These are phyloP conservation scores for Cyclotella atomus DNA, from an alignment of 108 stramenopile genomes.

Conservation along the genomic window DNA sequence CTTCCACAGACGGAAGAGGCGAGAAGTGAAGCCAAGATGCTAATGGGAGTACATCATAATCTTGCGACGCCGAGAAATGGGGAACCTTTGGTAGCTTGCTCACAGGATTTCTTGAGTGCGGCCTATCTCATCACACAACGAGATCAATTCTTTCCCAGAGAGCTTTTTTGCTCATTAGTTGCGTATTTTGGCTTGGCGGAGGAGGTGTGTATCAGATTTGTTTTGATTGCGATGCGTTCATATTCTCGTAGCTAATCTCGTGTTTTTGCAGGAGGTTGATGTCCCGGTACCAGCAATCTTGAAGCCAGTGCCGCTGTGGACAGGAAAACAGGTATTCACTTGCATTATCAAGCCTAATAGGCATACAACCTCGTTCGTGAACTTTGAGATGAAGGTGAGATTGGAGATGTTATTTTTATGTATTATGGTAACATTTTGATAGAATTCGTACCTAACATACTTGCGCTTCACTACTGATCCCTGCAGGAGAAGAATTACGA, in stretches of 20 bases:
- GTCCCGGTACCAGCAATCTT: constrained; percentile 92
- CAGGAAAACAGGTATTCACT: constrained; percentile 95
- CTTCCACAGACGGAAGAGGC: constrained; percentile 99
- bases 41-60: constrained; percentile 97
- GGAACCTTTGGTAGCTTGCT: constrained; percentile 96
- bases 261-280: constrained; percentile 59
- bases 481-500: constrained; percentile 89
- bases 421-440: no score
- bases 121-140: constrained; percentile 94
- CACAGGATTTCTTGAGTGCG: constrained; percentile 97
- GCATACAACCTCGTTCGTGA: constrained; percentile 66
- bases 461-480: no score
- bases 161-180: constrained; percentile 87
- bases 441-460: no score
- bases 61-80: constrained; percentile 97
- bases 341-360: constrained; percentile 89
- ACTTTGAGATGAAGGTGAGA: constrained; percentile 83
- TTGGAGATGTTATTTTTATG: no score
- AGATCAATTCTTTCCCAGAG: constrained; percentile 92
- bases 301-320: constrained; percentile 94
- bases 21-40: constrained; percentile 91
- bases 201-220: no score
- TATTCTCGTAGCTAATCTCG: neutral
- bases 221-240: no score
- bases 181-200: constrained; percentile 92